A percentile compares a stretch with the other conserved stretches of the same genome.
These are phyloP conservation scores for Candida sp. DNA, from an alignment of 1,139 yeast genomes.

Conservation along the genomic window DNA sequence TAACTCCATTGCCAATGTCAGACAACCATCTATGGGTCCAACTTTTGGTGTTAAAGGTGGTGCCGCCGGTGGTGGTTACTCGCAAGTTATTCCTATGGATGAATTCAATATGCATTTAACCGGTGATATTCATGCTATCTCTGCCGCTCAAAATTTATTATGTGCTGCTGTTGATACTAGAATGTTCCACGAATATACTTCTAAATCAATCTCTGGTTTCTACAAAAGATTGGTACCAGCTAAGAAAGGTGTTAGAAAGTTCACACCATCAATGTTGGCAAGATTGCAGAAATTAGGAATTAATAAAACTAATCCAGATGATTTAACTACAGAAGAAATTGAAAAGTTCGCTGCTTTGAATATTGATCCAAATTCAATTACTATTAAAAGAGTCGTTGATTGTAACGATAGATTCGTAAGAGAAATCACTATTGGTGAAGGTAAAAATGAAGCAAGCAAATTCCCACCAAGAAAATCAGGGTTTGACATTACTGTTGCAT, in stretches of 20 bases:
- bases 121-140: conserved; percentile 82
- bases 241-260: conserved; percentile 61
- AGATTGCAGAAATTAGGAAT: conserved; percentile 66
- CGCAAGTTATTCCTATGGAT: conserved; percentile 87
- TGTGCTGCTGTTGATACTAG: conserved; percentile 86
- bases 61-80: conserved; percentile 87
- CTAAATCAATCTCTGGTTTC: conserved; percentile 60
- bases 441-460: conserved; percentile 65
- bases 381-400: conserved; percentile 78
- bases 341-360: conserved; percentile 60
- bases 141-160: conserved; percentile 73
- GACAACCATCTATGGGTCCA: conserved; percentile 90
- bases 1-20: conserved; percentile 73
- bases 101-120: conserved; percentile 84
- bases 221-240: conserved; percentile 70
- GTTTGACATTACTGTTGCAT: conserved; percentile 80
- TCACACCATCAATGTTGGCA: conserved; percentile 65
- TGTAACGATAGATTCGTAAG: conserved; percentile 77
- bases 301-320: conserved; percentile 63
- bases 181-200: conserved; percentile 76
- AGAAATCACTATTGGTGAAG: conserved; percentile 72
- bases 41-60: conserved; percentile 88
- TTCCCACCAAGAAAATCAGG: conserved; percentile 72
- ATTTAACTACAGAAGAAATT: conserved; percentile 63
- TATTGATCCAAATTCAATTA: conserved; percentile 70